Conservation (phyloP, 495 filamentous ascomycete genomes). For the Penicillium chermesinum region DNA sequence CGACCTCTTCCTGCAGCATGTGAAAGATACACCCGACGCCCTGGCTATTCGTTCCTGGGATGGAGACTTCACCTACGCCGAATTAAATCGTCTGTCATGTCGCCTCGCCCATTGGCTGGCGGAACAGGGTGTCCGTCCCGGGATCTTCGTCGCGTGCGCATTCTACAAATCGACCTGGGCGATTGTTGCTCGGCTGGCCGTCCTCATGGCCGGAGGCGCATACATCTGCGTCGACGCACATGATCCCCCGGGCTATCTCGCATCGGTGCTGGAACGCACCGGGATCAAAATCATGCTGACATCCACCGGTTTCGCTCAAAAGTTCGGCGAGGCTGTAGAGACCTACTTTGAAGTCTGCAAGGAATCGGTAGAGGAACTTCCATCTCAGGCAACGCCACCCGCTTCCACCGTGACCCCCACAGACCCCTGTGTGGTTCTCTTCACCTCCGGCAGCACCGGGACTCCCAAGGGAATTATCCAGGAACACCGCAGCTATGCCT, state of each 20-base stretch:
- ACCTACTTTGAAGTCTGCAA: slow-evolving; percentile 12
- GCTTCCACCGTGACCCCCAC: slow-evolving; percentile 7
- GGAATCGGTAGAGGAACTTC: neutral
- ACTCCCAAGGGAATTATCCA: slow-evolving; percentile 46
- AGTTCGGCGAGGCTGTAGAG: slow-evolving; percentile 6
- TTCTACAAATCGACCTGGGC: slow-evolving; percentile 32
- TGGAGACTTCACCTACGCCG: slow-evolving; percentile 27
- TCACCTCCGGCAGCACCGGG: slow-evolving; percentile 44
- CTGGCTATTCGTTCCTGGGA: slow-evolving; percentile 27
- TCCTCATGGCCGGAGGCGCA: slow-evolving; percentile 36
- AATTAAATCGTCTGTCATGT: slow-evolving; percentile 21
- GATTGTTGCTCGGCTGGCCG: slow-evolving; percentile 24
- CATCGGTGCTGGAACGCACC: slow-evolving; percentile 16
- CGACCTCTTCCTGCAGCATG: slow-evolving; percentile 13
- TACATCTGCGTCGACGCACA: slow-evolving; percentile 49
- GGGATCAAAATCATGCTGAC: slow-evolving; percentile 15
- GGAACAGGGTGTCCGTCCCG: slow-evolving; percentile 16
- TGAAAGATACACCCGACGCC: slow-evolving; percentile 7
- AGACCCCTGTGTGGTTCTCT: slow-evolving; percentile 28
- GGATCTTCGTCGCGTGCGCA: slow-evolving; percentile 23
- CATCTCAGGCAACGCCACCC: neutral
- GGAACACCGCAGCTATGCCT: slow-evolving; percentile 38
- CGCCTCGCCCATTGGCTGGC: slow-evolving; percentile 23
- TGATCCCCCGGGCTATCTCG: slow-evolving; percentile 33
- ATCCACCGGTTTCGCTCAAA: slow-evolving; percentile 8